phyloP scores from a whole-genome alignment of 225 moss, liverwort and hornwort genomes.

The Pseudisothecium myosuroides region DNA sequence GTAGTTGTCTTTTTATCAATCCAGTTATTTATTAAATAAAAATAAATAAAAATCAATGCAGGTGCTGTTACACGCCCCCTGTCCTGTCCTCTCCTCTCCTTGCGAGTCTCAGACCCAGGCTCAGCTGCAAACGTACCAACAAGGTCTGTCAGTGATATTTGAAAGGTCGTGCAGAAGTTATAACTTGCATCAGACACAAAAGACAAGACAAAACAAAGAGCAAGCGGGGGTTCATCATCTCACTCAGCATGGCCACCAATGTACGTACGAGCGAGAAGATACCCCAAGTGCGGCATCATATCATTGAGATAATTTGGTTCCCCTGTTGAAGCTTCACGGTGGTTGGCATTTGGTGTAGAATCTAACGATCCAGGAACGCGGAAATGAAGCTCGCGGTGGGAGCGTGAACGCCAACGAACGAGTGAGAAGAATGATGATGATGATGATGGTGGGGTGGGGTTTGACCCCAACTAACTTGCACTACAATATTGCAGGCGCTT shows the following conservation, averaged over 20 bases:
- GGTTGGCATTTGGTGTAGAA: not conserved
- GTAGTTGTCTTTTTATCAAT: not conserved
- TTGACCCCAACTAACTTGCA: conserved; percentile 4
- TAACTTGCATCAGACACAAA: not conserved
- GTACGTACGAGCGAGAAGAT: not conserved
- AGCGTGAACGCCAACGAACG: too few relatives aligned
- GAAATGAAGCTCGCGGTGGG: not conserved
- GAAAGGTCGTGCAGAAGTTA: not conserved
- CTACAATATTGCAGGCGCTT: not conserved
- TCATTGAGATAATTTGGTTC: not conserved
- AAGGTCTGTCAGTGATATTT: not conserved
- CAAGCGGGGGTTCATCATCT: not conserved
- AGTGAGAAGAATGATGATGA: not conserved
- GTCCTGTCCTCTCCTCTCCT: too few relatives aligned
- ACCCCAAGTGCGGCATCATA: not conserved
- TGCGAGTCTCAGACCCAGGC: not conserved
- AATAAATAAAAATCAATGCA: not conserved
- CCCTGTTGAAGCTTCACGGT: not conserved
- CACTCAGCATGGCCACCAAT: not conserved
- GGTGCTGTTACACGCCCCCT: not conserved
- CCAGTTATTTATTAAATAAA: not conserved
- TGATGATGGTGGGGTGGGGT: not conserved
- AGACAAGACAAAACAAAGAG: too few relatives aligned
- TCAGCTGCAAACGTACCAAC: not conserved
- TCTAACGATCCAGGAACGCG: not conserved